Evolutionary conservation across 2,329 filamentous ascomycete species (phyloP), one percentile per base, ranked within the genome.

Genomic region (Elsinoe ampelina): DNA sequence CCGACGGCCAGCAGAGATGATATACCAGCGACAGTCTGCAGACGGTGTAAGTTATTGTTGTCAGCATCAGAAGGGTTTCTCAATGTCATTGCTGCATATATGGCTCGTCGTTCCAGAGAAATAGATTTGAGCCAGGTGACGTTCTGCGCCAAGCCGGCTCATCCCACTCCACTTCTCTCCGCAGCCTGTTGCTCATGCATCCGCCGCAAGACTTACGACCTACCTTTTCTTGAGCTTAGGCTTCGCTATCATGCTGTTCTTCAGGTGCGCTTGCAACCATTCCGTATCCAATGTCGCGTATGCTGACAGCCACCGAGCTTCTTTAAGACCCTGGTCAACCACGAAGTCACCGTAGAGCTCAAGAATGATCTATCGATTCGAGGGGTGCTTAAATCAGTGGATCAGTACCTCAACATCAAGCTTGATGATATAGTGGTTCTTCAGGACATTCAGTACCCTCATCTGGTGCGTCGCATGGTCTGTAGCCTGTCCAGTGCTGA

Each of bases 391-490:
- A 22, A 22, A 22, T 22, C 22, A 5, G 92, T 98, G 63, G 93
- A 98, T 71, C 93, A 97, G 77, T 98, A 95, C 75, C 83, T 98
- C 68, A 98, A 98, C 76, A 96, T 98, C 76, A 97, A 97, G 78
- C 83, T 98, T 52, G 93, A 98, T 68, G 89, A 96, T 68, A 95
- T 97, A 60, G 81, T 85, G 61, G 92, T 97, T 32, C 81, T 95
- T 22, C 91, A 98, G 63, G 89, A 97, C 75, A 76, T 93, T 68
- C 90, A 91, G 73, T 97, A 96, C 71, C 93, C 93, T 52, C 93
- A 98, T 73, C 74, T 98, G 72, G 88, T 92, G 67, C 64, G 76
- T 72, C 17, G 22, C 22, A 22, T 5, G 5, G 3, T 22, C 22
- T 22, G 22, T 3, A 22, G 22, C 22, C 22, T 3, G 22, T 3